phyloP scores from a whole-genome alignment of 2,329 filamentous ascomycete genomes.

The Alternaria sp. region DNA sequence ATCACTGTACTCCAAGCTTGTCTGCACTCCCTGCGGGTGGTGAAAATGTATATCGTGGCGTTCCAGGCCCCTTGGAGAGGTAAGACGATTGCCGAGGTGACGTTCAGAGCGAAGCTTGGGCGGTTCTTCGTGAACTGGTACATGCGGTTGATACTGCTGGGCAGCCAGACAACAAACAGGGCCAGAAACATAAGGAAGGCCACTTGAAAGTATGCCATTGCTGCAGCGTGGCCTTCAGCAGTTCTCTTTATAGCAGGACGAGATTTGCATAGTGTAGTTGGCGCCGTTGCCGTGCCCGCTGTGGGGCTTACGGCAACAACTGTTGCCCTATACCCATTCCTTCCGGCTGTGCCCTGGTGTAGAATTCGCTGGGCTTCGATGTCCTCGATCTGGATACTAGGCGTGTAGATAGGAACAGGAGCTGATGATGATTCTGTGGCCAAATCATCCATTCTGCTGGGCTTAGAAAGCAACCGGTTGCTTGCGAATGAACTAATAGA shows the following conservation, averaged over 20 bases:
- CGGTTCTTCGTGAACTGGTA: conserved; percentile 67
- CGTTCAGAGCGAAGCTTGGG: conserved; percentile 67
- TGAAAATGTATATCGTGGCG: conserved; percentile 73
- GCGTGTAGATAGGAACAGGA: background rate
- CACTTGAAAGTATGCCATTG: conserved; percentile 75
- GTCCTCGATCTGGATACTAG: background rate
- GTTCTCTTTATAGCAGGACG: conserved; percentile 5
- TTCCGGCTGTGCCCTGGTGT: background rate
- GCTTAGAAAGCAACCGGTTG: conserved; percentile 24
- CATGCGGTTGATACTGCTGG: conserved; percentile 74
- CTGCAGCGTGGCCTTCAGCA: conserved; percentile 58
- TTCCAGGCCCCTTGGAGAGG: conserved; percentile 90
- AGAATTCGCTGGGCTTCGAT: conserved; percentile 8
- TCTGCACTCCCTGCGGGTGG: conserved; percentile 40
- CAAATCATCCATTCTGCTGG: background rate
- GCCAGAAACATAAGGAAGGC: conserved; percentile 76
- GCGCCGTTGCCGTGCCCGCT: background rate
- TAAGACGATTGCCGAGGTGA: conserved; percentile 76
- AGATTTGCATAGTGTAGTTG: conserved; percentile 3
- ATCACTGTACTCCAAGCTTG: conserved; percentile 24
- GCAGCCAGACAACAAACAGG: conserved; percentile 76
- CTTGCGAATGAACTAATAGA: conserved; percentile 45
- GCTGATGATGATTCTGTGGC: background rate
- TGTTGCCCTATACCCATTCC: conserved; percentile 19
- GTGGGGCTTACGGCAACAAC: conserved; percentile 13